A percentile compares a stretch with the other conserved stretches of the same genome.
Conservation (phyloP, 2,329 filamentous ascomycete species). For the Ophiostoma sp. region DNA sequence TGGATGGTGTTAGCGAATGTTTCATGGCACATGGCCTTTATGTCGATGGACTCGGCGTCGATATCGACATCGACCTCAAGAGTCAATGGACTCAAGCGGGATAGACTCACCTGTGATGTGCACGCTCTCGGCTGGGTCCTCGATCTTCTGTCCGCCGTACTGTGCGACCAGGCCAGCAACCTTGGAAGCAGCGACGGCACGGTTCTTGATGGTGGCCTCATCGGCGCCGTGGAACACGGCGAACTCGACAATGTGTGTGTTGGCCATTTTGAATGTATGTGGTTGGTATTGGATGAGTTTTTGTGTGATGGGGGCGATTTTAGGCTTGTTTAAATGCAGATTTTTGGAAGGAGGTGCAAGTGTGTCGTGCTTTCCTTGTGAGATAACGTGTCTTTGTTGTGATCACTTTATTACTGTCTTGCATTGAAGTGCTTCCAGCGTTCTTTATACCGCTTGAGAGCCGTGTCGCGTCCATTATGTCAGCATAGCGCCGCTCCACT, state of each 20-base stretch:
- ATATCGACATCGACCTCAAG: background rate
- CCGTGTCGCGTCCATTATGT: background rate
- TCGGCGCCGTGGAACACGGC: slow-evolving; percentile 2
- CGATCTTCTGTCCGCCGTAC: slow-evolving; percentile 22
- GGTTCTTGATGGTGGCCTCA: background rate
- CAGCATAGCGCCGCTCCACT: background rate
- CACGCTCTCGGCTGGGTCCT: slow-evolving; percentile 10
- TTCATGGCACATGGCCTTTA: background rate
- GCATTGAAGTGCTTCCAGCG: background rate
- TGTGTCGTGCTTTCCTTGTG: background rate
- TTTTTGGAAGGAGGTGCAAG: background rate
- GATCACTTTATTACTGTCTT: background rate
- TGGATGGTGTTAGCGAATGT: slow-evolving; percentile 14
- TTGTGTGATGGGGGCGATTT: background rate
- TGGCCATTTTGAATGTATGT: slow-evolving; percentile 14
- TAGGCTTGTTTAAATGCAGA: background rate
- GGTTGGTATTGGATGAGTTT: background rate
- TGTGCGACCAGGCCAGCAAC: slow-evolving; percentile 19
- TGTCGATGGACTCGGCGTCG: background rate
- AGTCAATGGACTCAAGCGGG: background rate
- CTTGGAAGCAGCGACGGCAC: slow-evolving; percentile 14
- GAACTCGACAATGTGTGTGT: slow-evolving; percentile 25
- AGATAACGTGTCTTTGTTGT: background rate
- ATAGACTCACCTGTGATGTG: slow-evolving; percentile 9
- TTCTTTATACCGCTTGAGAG: background rate